Evolutionary conservation across 2,329 filamentous ascomycete species (phyloP), one percentile per base, ranked within the genome.

Genomic region (Arthrinium puccinioides): DNA sequence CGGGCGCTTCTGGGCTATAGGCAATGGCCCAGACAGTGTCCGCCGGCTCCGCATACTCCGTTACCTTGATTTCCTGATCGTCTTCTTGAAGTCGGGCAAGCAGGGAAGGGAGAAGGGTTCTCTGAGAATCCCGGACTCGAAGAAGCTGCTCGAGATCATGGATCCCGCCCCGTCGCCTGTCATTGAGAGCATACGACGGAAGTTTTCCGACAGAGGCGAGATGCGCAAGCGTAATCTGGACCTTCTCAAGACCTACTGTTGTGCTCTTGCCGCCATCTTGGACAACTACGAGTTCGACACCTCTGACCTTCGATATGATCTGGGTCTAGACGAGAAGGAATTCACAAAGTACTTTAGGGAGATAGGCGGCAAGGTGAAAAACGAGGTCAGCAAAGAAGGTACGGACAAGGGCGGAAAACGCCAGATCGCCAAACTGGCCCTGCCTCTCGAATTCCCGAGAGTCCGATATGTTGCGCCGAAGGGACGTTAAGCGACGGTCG

Each of bases 371-470:
- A 76, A 70, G 48, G 69, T 86, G 21, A 76, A 72, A 56, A 63
- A 69, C 47, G 69, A 74, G 40, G 76, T 72, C 56, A 63, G 69
- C 46, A 69, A 74, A 40, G 70, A 79, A 46, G 74, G 72, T 21
- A 80, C 79, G 55, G 74, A 75, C 15, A 76, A 76, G 39, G 77
- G 79, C 43, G 72, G 62, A 41, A 59, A 59, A 40, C 50, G 60
- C 21, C 63, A 72, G 42, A 64, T 89, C 34, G 88, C 84, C 10
- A 79, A 79, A 48, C 64, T 97, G 51, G 76, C 73, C 49, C 60
- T 96, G 44, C 92, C 92, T 4, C 65, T 96, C 32, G 73, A 81
- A 41, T 96, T 96, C 57, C 92, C 90, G 2, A 88, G 83, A 64
- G 52, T 63, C 45, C 52, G 57, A 42, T 54, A 54, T 37, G 38